A percentile compares a stretch with the other conserved stretches of the same genome.
Evolutionary conservation across 73 alveolate genomes (phyloP).

Genomic region (Chromera velia): DNA sequence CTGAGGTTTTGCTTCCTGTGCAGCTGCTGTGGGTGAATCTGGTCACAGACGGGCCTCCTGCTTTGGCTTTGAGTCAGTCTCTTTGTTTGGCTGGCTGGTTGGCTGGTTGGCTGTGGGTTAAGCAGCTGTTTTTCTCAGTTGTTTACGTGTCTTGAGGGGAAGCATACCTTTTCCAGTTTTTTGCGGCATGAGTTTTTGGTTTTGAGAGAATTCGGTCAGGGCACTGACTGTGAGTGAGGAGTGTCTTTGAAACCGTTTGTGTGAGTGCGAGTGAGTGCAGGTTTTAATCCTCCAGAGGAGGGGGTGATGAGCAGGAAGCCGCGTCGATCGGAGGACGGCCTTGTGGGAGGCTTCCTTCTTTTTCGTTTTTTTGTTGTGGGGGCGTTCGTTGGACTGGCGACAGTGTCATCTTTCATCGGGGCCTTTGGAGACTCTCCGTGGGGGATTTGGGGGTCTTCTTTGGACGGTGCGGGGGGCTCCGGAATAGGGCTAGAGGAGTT

Average conservation of each 20-base stretch:
- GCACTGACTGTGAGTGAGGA: too few relatives aligned
- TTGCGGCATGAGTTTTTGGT: not conserved
- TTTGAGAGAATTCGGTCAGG: too few relatives aligned
- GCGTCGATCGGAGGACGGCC: too few relatives aligned
- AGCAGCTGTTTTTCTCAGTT: not conserved
- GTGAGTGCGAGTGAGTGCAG: too few relatives aligned
- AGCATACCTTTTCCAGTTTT: not conserved
- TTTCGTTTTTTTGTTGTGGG: conserved; percentile 69
- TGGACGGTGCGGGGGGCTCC: too few relatives aligned
- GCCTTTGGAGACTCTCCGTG: too few relatives aligned
- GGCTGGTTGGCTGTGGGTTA: conserved; percentile 27
- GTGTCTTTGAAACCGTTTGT: too few relatives aligned
- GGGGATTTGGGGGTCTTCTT: too few relatives aligned
- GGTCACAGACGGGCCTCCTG: conserved; percentile 97
- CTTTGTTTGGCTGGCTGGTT: too few relatives aligned
- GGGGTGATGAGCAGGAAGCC: conserved; percentile 72
- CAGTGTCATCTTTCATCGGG: conserved; percentile 68
- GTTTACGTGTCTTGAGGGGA: not conserved
- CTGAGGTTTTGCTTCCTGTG: conserved; percentile 91
- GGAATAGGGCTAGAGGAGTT: too few relatives aligned
- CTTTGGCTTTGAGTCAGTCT: conserved; percentile 92
- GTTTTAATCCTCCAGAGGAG: conserved; percentile 89
- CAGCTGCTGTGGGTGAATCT: conserved; percentile 96
- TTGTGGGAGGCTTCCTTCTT: too few relatives aligned
- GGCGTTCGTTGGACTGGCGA: conserved; percentile 81